Conservation (phyloP, 2,329 filamentous ascomycete species). For the Alternaria burnsii region DNA sequence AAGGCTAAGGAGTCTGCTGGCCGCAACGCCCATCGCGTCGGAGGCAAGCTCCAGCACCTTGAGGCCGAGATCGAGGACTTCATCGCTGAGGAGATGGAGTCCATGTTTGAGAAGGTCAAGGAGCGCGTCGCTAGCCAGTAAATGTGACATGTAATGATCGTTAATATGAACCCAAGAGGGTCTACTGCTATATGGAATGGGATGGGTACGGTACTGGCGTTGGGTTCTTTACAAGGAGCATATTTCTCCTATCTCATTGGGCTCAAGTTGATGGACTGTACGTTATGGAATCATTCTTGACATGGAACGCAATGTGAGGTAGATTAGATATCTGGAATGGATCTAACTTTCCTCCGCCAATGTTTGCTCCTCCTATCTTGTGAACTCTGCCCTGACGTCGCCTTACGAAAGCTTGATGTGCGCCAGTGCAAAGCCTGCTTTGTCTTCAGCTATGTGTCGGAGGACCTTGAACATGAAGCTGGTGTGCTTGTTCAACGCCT, state of each 20-base stretch:
- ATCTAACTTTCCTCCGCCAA: constrained; percentile 3
- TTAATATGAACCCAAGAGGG: constrained; percentile 7
- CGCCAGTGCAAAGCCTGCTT: no score
- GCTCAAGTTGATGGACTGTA: constrained; percentile 25
- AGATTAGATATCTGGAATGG: constrained; percentile 22
- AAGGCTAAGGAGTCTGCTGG: constrained; percentile 49
- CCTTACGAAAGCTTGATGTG: no score
- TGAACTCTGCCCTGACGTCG: no score
- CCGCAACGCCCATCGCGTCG: constrained; percentile 54
- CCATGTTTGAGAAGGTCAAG: constrained; percentile 63
- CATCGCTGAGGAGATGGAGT: constrained; percentile 59
- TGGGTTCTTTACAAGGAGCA: constrained; percentile 15
- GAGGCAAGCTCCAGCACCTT: constrained; percentile 59
- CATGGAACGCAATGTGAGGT: constrained; percentile 15
- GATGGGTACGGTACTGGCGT: constrained; percentile 17
- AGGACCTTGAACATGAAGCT: not conserved
- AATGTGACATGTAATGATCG: constrained; percentile 6
- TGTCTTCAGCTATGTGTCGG: no score
- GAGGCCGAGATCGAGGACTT: constrained; percentile 57
- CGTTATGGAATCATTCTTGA: constrained; percentile 4
- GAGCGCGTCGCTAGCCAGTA: constrained; percentile 48
- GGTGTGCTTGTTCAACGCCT: not conserved
- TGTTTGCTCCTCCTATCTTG: no score
- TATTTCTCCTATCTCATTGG: constrained; percentile 17
- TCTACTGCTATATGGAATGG: constrained; percentile 13